Evolutionary conservation across 139 green algal species (phyloP).

Genomic region (Tetratostichococcus sp.): DNA sequence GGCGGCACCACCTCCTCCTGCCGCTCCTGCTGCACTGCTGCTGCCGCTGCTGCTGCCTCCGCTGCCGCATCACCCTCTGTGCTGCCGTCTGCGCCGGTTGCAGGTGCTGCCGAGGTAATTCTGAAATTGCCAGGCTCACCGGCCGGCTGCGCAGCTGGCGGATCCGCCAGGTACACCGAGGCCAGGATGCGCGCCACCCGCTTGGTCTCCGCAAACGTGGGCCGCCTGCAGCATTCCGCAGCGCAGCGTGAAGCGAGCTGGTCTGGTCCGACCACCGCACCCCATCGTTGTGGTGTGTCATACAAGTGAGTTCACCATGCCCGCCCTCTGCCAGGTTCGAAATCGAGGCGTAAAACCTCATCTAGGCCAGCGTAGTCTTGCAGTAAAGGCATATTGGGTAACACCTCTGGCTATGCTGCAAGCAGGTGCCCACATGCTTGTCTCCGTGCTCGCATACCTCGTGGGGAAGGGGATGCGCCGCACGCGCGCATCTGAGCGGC

Average conservation of each 20-base stretch:
- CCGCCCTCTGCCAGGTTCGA: too few species aligned
- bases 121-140: too few species aligned
- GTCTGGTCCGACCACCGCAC: too few species aligned
- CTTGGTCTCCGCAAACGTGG: constrained; percentile 80
- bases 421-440: too few species aligned
- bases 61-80: too few species aligned
- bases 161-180: constrained; percentile 38
- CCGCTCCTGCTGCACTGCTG: constrained; percentile 5
- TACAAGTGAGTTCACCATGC: too few species aligned
- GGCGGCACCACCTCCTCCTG: constrained; percentile 8
- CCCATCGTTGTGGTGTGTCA: too few species aligned
- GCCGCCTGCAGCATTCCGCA: constrained; percentile 66
- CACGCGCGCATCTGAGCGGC: constrained; percentile 50
- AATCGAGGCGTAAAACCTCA: background rate
- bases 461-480: constrained; percentile 53
- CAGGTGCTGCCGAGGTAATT: too few species aligned
- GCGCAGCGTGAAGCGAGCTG: constrained; percentile 14
- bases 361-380: background rate
- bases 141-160: constrained; percentile 5
- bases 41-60: background rate
- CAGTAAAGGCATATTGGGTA: too few species aligned
- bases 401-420: too few species aligned
- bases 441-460: too few species aligned
- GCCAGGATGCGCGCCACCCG: constrained; percentile 59
- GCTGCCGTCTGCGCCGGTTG: too few species aligned